Evolutionary conservation across 208 protist species (phyloP), one percentile per base, ranked within the genome.

Genomic region (Jaenimonas drosophilae): DNA sequence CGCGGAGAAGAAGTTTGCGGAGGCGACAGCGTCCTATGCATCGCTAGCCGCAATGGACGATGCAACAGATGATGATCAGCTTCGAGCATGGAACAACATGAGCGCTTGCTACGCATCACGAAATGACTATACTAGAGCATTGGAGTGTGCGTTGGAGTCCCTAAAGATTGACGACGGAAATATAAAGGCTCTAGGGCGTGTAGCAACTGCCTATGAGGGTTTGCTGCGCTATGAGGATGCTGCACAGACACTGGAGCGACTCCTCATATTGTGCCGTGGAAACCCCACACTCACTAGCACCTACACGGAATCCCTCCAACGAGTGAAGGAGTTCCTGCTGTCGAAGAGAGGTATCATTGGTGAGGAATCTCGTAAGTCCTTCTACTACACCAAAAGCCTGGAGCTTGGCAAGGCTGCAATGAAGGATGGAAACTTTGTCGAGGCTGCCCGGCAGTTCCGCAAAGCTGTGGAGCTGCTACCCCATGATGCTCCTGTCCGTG

Each of bases 341-440:
- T 48, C 27, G n/a, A 46, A 56, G 6, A 56, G 43, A 29, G 76
- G 76, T 5, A 42, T 84, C 26, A 68, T 68, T 3, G 64, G 54
- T 2, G 38, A 57, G 17, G 66, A 64, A 30, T 50, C 46, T 5
- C 48, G 57, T 14, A 68, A 86, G 26, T 54, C 56, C 6, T 93
- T 76, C 46, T 86, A 93, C 72, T 93, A 88, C 59, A 47, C 55
- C 1, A 84, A 81, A 33, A 80, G 75, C 38, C 55, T 93, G 3
- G 58, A 79, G 44, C 66, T 65, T 17, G 84, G 63, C 2, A 86
- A 67, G 32, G 77, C 63, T 49, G 74, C 84, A 7, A 88, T 88
- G 84, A 47, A 43, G 49, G 61, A 58, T 29, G 64, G 60, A 3
- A 75, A 74, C 42, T 89, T 76, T 46, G 12, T 61, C 1, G 77